Base-by-base conservation (phyloP, 2,329 filamentous ascomycete genomes). In the Emergomyces africanus region DNA sequence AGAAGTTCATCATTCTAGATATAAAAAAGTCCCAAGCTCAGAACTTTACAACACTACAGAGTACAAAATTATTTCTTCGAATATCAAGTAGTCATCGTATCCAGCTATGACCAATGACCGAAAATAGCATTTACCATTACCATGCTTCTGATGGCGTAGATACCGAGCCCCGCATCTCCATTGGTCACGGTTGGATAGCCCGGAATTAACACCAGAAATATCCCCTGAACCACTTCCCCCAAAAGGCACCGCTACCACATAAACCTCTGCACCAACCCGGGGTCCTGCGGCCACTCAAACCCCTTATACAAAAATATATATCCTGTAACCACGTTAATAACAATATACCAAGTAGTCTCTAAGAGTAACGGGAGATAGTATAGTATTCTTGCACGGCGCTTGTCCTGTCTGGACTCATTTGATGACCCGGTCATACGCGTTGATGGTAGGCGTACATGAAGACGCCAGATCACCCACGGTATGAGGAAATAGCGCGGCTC, bases 401-500 rank as follows among this genome's bases (percentile, higher is more conserved):
- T 14, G 20, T 53, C n/a, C 15, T 37, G 35, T 25, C 41, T 25
- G n/a, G 61, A 44, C 23, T 23, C 5, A 15, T 55, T 9, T 55
- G 25, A 14, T 3, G 10, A 15, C 15, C 15, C 37, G 20, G 1
- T 8, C 6, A 33, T 30, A 18, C 2, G 18, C 3, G 33, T 53
- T 53, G 67, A 61, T 15, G 69, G 68, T 44, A 65, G 68, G 55
- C 89, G 89, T 0, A 95, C 75, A 67, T 95, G 81, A 8, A 97
- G 74, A 0, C 94, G 82, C 89, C 91, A 97, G 67, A 96, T 85
- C 9, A 96, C 82, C 90, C 90, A 99, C 0, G 92, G 91, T 14
- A 96, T 79, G 69, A 99, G 95, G 72, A 96, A 96, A 73, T 99
- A 99, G 15, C 94, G 83, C 15, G 94, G 94, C 71, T 99, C 94